phyloP scores from a whole-genome alignment of 2,329 filamentous ascomycete species.

The Scortechinia acanthostroma region DNA sequence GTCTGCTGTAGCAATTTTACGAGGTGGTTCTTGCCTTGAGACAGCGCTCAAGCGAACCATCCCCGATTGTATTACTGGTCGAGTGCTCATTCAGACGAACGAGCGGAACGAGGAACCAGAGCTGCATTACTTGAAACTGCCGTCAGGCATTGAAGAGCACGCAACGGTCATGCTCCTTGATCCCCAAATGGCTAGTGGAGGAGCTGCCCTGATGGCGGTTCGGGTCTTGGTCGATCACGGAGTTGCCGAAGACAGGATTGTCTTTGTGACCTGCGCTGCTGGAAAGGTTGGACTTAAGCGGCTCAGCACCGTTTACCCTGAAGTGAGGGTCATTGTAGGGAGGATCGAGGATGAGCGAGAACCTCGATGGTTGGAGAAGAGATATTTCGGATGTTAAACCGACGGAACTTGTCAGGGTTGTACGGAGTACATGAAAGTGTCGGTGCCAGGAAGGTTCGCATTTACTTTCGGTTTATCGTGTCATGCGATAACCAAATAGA shows the following conservation, averaged over 20 bases:
- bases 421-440: too few species aligned
- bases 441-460: too few species aligned
- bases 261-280: conserved; percentile 62
- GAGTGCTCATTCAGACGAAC: conserved; percentile 59
- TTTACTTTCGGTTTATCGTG: too few species aligned
- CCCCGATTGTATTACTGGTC: conserved; percentile 59
- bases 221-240: conserved; percentile 60
- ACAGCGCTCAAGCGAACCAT: conserved; percentile 58
- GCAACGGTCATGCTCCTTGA: conserved; percentile 51
- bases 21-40: conserved; percentile 57
- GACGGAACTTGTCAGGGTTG: too few species aligned
- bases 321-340: conserved; percentile 53
- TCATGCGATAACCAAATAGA: too few species aligned
- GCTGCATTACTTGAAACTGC: conserved; percentile 54
- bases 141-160: conserved; percentile 38
- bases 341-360: conserved; percentile 56
- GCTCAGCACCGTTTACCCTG: conserved; percentile 53
- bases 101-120: conserved; percentile 54
- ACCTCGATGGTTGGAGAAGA: conserved; percentile 28
- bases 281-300: conserved; percentile 53
- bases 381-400: neutral
- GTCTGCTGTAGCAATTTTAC: conserved; percentile 53
- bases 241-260: conserved; percentile 50
- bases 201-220: conserved; percentile 62
- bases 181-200: conserved; percentile 60